Percentiles rank a stretch among this genome's conserved stretches.
Evolutionary conservation across 352 stramenopile genomes (phyloP).

Genomic region (Phytophthora hibernalis): DNA sequence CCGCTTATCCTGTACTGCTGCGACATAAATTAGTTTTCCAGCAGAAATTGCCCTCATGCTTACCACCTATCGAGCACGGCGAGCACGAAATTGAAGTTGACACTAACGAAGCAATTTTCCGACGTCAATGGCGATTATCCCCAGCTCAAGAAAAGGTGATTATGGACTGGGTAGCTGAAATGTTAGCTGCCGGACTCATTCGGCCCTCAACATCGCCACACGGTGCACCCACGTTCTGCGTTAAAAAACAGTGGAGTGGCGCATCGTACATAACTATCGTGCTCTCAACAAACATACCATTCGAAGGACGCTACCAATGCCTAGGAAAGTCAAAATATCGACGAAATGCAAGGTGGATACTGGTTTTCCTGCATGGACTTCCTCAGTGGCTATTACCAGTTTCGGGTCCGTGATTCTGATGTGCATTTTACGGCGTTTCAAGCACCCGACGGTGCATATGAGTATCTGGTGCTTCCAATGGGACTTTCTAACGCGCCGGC

Average conservation of each 20-base stretch:
- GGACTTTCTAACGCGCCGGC: background rate
- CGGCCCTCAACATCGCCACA: too few species aligned
- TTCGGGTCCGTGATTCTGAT: background rate
- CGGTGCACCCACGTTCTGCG: background rate
- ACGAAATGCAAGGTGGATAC: too few species aligned
- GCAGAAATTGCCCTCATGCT: too few species aligned
- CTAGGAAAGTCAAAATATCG: too few species aligned
- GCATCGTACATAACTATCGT: background rate
- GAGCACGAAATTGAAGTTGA: too few species aligned
- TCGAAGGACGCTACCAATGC: too few species aligned
- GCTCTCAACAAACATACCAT: background rate
- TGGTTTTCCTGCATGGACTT: too few species aligned
- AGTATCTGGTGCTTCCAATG: background rate
- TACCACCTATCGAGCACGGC: too few species aligned
- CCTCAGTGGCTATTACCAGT: background rate
- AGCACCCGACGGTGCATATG: background rate
- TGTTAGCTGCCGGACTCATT: background rate
- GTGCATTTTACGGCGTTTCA: background rate
- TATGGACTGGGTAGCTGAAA: constrained; percentile 8
- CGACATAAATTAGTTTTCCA: too few species aligned
- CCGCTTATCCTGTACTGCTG: too few species aligned
- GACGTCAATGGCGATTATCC: too few species aligned
- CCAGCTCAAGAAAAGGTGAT: constrained; percentile 23
- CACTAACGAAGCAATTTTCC: too few species aligned
- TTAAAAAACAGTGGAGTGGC: background rate